Base-by-base conservation (phyloP, 2,329 filamentous ascomycete genomes). In the Lasiodiplodia citricola region DNA sequence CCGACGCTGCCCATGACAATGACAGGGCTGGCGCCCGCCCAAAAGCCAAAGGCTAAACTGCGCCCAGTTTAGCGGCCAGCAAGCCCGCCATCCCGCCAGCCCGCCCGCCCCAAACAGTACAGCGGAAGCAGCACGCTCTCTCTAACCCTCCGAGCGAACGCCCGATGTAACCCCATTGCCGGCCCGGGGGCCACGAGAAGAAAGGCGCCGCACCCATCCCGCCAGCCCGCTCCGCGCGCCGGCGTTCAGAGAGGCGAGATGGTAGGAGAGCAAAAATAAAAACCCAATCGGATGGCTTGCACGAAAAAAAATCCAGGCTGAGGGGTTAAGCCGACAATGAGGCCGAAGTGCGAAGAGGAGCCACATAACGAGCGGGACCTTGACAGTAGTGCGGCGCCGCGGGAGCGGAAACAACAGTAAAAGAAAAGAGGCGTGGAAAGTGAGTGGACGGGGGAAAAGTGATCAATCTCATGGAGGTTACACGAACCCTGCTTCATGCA, bases 401-500 rank as follows among this genome's bases (percentile, higher is more conserved):
- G 13, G 18, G 25, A 7, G 38, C 16, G 28, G 41, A 44, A 10
- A 25, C 55, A 44, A n/a, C 18, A 54, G 51, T 18, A 14, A 28
- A 31, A 37, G 7, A 35, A 37, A 18, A 38, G n/a, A 51, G 25
- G 7, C 18, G 25, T 18, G 38, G 10, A 14, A 25, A 35, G 16
- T n/a, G 3, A 28, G 51, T 8, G 13, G 28, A 2, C 35, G 28
- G 16, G 35, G 6, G 14, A 21, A 35, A 64, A 64, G 37, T 52
- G 60, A 64, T 64, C 60, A 64, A 64, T 64, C 60, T 64, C 60
- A 64, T 52, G 47, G n/a, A 7, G 7, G 60, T 64, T 64, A 64
- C 60, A 64, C 60, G 23, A 64, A 64, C 60, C 60, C 60, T 64
- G 60, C 60, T 51, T 51, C 28, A 52, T 64, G 60, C 60, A 64